A percentile compares a stretch with the other conserved stretches of the same genome.
These are phyloP conservation scores for Fusarium neocosmosporiellum DNA, from an alignment of 2,329 filamentous ascomycete genomes.

Conservation along the genomic window DNA sequence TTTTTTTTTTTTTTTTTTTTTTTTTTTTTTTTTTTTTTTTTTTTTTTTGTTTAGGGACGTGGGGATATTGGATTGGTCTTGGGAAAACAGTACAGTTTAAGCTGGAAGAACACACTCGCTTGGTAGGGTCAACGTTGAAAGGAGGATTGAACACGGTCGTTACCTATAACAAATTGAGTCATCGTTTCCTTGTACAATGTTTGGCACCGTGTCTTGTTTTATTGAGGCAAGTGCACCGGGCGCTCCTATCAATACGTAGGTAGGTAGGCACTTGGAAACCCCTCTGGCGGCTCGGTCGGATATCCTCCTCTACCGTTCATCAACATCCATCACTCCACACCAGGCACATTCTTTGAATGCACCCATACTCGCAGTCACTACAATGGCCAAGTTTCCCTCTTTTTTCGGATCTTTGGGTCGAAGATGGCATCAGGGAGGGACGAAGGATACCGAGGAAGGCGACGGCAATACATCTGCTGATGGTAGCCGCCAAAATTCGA, in stretches of 20 bases:
- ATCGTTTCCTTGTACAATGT: neutral
- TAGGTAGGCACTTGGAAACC: neutral
- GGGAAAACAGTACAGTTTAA: neutral
- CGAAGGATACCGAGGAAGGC: neutral
- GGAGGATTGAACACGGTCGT: neutral
- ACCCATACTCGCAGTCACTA: neutral
- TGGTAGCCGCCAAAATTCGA: too few relatives aligned
- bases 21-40: too few relatives aligned
- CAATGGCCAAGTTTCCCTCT: neutral
- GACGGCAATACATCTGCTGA: neutral
- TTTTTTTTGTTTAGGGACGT: neutral
- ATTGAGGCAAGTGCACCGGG: neutral
- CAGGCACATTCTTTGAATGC: neutral
- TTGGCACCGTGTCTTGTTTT: neutral
- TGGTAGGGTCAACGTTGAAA: neutral
- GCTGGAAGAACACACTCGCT: neutral
- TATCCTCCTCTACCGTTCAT: neutral
- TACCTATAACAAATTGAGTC: neutral
- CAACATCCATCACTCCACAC: neutral
- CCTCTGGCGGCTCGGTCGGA: neutral
- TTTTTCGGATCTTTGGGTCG: neutral
- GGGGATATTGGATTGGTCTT: neutral
- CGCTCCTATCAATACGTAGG: neutral
- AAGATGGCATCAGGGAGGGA: neutral
- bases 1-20: too few relatives aligned